These are phyloP conservation scores for Pleomassaria siparia DNA, from an alignment of 2,329 filamentous ascomycete genomes.

Conservation along the genomic window DNA sequence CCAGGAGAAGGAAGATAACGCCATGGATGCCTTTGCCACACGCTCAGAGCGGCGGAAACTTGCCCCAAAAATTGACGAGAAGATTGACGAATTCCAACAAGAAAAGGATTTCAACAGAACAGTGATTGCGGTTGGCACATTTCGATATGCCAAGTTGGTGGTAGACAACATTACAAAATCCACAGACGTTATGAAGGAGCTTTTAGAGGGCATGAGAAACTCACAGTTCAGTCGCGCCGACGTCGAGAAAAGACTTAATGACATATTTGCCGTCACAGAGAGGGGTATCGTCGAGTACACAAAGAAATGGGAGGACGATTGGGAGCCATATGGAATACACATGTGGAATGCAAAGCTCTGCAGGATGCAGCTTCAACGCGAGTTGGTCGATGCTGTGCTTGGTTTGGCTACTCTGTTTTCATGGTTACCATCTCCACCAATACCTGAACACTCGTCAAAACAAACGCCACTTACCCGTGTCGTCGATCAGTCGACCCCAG, in stretches of 20 bases:
- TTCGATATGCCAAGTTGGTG: slow-evolving; percentile 28
- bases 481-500: not conserved
- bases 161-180: slow-evolving; percentile 20
- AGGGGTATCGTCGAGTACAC: slow-evolving; percentile 13
- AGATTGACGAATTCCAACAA: slow-evolving; percentile 17
- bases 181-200: slow-evolving; percentile 5
- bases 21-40: slow-evolving; percentile 61
- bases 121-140: slow-evolving; percentile 25
- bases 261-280: slow-evolving; percentile 20
- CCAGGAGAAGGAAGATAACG: slow-evolving; percentile 74
- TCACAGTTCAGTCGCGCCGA: slow-evolving; percentile 7
- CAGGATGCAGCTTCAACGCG: slow-evolving; percentile 21
- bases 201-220: slow-evolving; percentile 12
- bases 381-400: slow-evolving; percentile 20
- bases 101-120: slow-evolving; percentile 16
- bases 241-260: slow-evolving; percentile 9
- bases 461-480: not conserved
- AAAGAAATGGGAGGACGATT: slow-evolving; percentile 11
- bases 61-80: slow-evolving; percentile 22
- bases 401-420: slow-evolving; percentile 13
- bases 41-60: slow-evolving; percentile 30
- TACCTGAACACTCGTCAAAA: not conserved
- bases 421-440: slow-evolving; percentile 16
- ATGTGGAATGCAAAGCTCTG: slow-evolving; percentile 30
- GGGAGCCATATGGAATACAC: slow-evolving; percentile 13